A percentile compares a stretch with the other conserved stretches of the same genome.
These are phyloP conservation scores for Blastocystis sp. DNA, from an alignment of 352 stramenopile species.

Conservation along the genomic window DNA sequence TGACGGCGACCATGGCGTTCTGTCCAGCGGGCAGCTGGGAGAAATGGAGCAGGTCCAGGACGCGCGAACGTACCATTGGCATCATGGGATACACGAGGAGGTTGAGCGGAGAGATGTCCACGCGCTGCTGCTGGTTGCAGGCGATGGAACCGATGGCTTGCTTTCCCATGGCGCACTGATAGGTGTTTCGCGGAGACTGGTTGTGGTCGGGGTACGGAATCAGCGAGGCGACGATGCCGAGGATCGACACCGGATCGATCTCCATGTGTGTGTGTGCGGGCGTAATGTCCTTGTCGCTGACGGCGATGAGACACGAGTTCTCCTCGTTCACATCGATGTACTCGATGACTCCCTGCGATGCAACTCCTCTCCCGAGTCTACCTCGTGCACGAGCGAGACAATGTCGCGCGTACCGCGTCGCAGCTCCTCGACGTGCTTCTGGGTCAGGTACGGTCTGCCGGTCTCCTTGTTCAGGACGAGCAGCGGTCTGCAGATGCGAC, in stretches of 20 bases:
- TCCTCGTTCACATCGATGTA: conserved; percentile 99
- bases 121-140: conserved; percentile 96
- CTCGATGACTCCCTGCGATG: conserved; percentile 84
- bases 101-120: conserved; percentile 90
- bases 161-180: conserved; percentile 99
- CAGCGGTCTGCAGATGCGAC: conserved; percentile 88
- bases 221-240: conserved; percentile 91
- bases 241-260: conserved; percentile 95
- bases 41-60: conserved; percentile 94
- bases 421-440: conserved; percentile 84
- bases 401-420: conserved; percentile 69
- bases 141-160: conserved; percentile 95
- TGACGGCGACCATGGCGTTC: conserved; percentile 96
- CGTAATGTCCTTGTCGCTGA: conserved; percentile 75
- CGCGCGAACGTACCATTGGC: conserved; percentile 95
- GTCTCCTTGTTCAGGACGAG: conserved; percentile 80
- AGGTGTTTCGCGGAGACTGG: conserved; percentile 95
- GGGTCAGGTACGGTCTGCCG: conserved; percentile 78
- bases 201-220: conserved; percentile 98
- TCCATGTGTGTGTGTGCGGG: conserved; percentile 90
- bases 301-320: conserved; percentile 95
- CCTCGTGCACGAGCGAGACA: conserved; percentile 67
- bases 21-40: conserved; percentile 91
- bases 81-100: conserved; percentile 94
- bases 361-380: neutral